phyloP scores from a whole-genome alignment of 495 filamentous ascomycete species.

The Copromyces sp. region DNA sequence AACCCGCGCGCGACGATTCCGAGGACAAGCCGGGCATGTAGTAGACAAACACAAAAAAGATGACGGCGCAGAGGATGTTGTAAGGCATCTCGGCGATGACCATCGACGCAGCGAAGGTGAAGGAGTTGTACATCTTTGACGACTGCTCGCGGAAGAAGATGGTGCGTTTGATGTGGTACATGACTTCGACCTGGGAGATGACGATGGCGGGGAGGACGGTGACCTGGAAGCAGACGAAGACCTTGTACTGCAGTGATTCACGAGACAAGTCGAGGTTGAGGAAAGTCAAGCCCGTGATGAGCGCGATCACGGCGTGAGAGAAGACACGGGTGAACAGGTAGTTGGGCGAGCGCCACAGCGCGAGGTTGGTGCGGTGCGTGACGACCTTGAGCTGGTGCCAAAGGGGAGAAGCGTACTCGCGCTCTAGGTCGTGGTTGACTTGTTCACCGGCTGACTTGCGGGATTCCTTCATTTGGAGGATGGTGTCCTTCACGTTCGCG shows the following conservation, averaged over 20 bases:
- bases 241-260: conserved; percentile 60
- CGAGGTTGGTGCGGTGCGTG: conserved; percentile 50
- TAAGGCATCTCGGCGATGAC: conserved; percentile 71
- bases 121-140: conserved; percentile 65
- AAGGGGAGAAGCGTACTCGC: conserved; percentile 66
- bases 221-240: conserved; percentile 79
- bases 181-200: conserved; percentile 66
- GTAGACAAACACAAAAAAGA: conserved; percentile 67
- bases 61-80: conserved; percentile 58
- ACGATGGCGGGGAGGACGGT: conserved; percentile 68
- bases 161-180: conserved; percentile 61
- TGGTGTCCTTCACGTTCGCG: conserved; percentile 53
- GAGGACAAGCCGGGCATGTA: conserved; percentile 57
- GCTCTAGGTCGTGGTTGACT: conserved; percentile 35
- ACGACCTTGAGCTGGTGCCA: conserved; percentile 62
- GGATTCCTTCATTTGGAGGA: conserved; percentile 54
- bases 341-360: conserved; percentile 66
- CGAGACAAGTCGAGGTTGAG: conserved; percentile 58
- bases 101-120: conserved; percentile 62
- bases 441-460: conserved; percentile 38
- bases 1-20: conserved; percentile 52
- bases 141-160: conserved; percentile 73
- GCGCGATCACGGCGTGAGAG: conserved; percentile 59
- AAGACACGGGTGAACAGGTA: conserved; percentile 72
- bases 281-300: conserved; percentile 67